Conservation (phyloP, 2,329 filamentous ascomycete genomes). For the Epichloe aotearoae region DNA sequence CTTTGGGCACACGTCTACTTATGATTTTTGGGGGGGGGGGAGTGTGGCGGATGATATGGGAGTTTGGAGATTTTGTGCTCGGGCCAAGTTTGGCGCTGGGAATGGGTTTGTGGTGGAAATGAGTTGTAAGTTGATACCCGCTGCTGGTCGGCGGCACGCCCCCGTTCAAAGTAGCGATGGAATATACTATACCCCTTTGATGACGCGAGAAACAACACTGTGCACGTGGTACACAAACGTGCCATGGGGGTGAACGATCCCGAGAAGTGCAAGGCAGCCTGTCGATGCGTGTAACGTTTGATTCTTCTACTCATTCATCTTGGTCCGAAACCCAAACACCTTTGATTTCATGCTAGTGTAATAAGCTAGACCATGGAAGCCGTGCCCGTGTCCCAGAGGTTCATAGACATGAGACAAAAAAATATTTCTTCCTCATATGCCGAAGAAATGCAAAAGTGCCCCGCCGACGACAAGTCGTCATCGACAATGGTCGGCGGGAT, state of each 20-base stretch:
- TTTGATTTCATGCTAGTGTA: conserved; percentile 30
- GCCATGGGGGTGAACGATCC: too few species aligned
- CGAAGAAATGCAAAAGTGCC: conserved; percentile 13
- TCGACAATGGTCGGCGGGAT: conserved; percentile 10
- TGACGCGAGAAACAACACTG: too few species aligned
- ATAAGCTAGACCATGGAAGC: conserved; percentile 19
- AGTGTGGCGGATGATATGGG: too few species aligned
- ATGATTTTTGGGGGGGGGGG: too few species aligned
- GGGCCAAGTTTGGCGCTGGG: too few species aligned
- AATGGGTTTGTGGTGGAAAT: too few species aligned
- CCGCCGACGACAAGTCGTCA: conserved; percentile 5
- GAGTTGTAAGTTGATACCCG: conserved; percentile 1
- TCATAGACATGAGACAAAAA: conserved; percentile 12
- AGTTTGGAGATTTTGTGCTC: too few species aligned
- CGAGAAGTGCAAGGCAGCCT: too few species aligned
- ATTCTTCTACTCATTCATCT: conserved; percentile 1
- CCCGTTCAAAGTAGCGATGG: neutral
- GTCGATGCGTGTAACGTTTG: neutral
- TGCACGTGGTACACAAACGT: too few species aligned
- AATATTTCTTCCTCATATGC: conserved; percentile 1
- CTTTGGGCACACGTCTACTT: too few species aligned
- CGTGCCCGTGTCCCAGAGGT: conserved; percentile 13
- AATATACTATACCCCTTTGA: too few species aligned
- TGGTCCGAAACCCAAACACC: conserved; percentile 29
- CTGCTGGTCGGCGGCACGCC: conserved; percentile 6